Evolutionary conservation across 2,329 filamentous ascomycete species (phyloP).

Genomic region (Neoscytalidium dimidiatum): DNA sequence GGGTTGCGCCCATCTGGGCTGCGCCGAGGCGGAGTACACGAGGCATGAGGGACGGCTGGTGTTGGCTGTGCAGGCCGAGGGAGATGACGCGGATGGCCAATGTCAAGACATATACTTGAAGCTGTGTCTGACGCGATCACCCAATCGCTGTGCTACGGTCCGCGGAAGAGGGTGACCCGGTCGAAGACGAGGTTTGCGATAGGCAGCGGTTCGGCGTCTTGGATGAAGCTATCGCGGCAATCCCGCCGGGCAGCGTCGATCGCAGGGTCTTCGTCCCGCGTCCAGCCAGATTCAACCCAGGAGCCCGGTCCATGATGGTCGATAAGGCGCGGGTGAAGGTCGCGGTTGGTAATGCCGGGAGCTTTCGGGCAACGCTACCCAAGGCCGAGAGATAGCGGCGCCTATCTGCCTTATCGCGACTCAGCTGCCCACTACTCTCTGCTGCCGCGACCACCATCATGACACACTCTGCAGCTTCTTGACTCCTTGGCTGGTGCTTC

Average conservation of each 20-base stretch:
- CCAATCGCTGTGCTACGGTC: neutral
- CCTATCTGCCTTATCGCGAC: conserved; percentile 4
- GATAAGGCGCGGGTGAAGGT: neutral
- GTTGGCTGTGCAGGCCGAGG: neutral
- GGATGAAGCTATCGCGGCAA: neutral
- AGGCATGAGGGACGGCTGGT: conserved; percentile 30
- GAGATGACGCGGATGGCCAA: neutral
- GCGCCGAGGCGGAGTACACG: conserved; percentile 50
- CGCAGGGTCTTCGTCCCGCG: neutral
- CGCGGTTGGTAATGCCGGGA: neutral
- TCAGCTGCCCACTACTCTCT: neutral
- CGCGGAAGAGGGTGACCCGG: neutral
- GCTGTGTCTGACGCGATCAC: no score
- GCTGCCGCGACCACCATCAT: neutral
- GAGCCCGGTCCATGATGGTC: neutral
- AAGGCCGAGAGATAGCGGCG: conserved; percentile 1
- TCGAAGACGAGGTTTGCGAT: neutral
- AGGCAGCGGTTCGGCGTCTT: neutral
- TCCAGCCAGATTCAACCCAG: neutral
- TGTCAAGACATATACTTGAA: neutral
- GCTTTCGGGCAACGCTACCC: neutral
- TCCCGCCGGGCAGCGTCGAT: conserved; percentile 7
- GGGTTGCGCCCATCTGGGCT: conserved; percentile 54
- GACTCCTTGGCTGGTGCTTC: neutral
- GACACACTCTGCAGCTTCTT: neutral